Base-by-base conservation (phyloP, 164 flowering plant genomes). In the Aristolochia californica region DNA sequence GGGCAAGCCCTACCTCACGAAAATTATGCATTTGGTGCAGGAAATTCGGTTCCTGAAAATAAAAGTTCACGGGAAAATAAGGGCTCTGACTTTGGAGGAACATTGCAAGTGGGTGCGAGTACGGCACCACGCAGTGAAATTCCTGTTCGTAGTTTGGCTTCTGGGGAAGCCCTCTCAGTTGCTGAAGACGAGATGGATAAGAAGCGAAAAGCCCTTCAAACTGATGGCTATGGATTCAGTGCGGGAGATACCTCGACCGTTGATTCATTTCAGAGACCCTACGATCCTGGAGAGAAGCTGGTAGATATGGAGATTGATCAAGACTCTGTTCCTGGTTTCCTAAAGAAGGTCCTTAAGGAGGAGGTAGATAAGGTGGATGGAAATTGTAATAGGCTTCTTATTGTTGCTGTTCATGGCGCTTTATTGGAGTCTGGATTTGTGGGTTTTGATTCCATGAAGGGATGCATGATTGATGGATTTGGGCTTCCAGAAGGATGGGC, bases 401-500 rank as follows among this genome's bases (percentile, higher is more conserved):
- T 77, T 23, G 56, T 75, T 62, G 81, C 91, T 1, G 76, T 93
- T 20, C 98, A 87, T 65, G 87, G 88, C 12, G 88, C 83, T 24
- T 44, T 93, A 40, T 48, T 87, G 52, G 94, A 91, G 12, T 75
- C 83, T 40, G 95, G 95, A 0, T 85, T 87, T 59, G 80, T 88
- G 3, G 71, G 68, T 16, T 68, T 74, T 21, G 82, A 85, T 70
- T 25, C 72, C 1, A 54, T 45, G 1, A 64, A 73, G 0, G 65
- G 73, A 0, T 25, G n/a, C 53, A 65, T 24, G 24, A 61, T 68
- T 25, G 68, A 76, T 51, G 70, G 75, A 20, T 72, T 77, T 62
- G 75, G 67, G 24, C 65, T 83, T 15, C 77, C 74, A 0, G 62
- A 72, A 8, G 72, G 67, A 15, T 76, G 81, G 84, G 71, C 79